Evolutionary conservation across 495 filamentous ascomycete species (phyloP), one percentile per base, ranked within the genome.

Genomic region (Neurospora cerealis): DNA sequence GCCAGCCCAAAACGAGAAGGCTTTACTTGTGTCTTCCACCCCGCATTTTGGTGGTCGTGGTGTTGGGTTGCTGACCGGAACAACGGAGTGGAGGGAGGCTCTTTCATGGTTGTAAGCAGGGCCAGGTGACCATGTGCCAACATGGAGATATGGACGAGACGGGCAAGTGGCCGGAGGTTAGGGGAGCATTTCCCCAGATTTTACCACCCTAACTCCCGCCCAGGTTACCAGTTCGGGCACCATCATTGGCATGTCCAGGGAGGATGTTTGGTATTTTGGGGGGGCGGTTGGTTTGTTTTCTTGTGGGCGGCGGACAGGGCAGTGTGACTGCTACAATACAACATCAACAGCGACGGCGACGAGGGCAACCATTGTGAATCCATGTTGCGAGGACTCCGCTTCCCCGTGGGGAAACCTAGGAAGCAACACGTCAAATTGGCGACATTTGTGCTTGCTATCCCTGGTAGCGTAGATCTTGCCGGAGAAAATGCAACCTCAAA

Each of bases 61-160:
- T 62, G 54, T 62, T 34, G 54, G 54, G 54, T 62, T 34, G 54
- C 28, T 62, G 28, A 62, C 54, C 54, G 54, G 28, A 62, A 15
- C 54, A 62, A 32, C 24, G 2, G 24, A 28, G 11, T 15, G 24
- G 21, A 28, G 24, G 48, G 48, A 62, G 48, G 48, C 48, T 62
- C 54, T 19, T 62, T 62, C 54, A 32, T 62, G 54, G 54, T 62
- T 62, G 28, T 32, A 34, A 17, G 24, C 54, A 62, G 36, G 48
- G 15, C 44, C 77, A 76, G 79, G 21, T 79, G 79, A 78, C 75
- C 76, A 70, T 44, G 32, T 70, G 70, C n/a, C 74, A 69, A 10
- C 39, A 72, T 73, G 79, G 77, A 73, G 75, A 73, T 73, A 41
- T 78, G 72, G 75, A 77, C 75, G 70, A 38, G 76, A 70, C 54